These are phyloP conservation scores for Withania somnifera DNA, from an alignment of 305 asterid species.

Conservation along the genomic window DNA sequence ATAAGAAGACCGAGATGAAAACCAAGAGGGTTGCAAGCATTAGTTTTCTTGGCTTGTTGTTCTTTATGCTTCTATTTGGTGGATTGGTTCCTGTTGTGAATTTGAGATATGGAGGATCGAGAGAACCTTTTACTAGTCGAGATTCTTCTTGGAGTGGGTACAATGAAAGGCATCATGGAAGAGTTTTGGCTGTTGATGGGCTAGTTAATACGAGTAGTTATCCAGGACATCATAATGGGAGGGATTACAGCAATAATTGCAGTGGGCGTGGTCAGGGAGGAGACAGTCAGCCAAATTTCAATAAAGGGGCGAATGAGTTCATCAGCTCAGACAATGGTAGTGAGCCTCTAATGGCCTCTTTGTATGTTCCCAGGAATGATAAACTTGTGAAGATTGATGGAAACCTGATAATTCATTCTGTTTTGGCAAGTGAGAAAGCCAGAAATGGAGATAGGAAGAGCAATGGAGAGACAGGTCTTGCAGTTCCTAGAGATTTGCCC, in stretches of 20 bases:
- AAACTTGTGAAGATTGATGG: slow-evolving; percentile 92
- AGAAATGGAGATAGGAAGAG: slow-evolving; percentile 19
- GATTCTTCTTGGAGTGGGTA: slow-evolving; percentile 18
- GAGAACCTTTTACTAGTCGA: slow-evolving; percentile 37
- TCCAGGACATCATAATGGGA: slow-evolving; percentile 18
- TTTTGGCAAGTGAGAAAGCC: slow-evolving; percentile 84
- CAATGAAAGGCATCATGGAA: slow-evolving; percentile 40
- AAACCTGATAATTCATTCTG: slow-evolving; percentile 73
- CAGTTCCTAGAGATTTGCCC: slow-evolving; percentile 42
- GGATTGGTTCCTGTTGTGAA: slow-evolving; percentile 77
- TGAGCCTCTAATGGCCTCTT: slow-evolving; percentile 71
- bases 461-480: slow-evolving; percentile 55
- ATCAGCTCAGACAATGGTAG: slow-evolving; percentile 35
- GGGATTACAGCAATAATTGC: slow-evolving; percentile 13
- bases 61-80: slow-evolving; percentile 68
- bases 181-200: slow-evolving; percentile 57
- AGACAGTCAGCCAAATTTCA: slow-evolving; percentile 16
- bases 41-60: slow-evolving; percentile 74
- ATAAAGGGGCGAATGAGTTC: slow-evolving; percentile 21
- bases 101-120: slow-evolving; percentile 52
- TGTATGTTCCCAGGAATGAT: slow-evolving; percentile 87
- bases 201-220: slow-evolving; percentile 13
- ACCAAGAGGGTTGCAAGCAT: slow-evolving; percentile 85
- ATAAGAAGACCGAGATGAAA: slow-evolving; percentile 59
- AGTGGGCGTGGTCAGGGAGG: slow-evolving; percentile 15